These are phyloP conservation scores for Ophiocordyceps robertsii DNA, from an alignment of 2,329 filamentous ascomycete genomes.

Conservation along the genomic window DNA sequence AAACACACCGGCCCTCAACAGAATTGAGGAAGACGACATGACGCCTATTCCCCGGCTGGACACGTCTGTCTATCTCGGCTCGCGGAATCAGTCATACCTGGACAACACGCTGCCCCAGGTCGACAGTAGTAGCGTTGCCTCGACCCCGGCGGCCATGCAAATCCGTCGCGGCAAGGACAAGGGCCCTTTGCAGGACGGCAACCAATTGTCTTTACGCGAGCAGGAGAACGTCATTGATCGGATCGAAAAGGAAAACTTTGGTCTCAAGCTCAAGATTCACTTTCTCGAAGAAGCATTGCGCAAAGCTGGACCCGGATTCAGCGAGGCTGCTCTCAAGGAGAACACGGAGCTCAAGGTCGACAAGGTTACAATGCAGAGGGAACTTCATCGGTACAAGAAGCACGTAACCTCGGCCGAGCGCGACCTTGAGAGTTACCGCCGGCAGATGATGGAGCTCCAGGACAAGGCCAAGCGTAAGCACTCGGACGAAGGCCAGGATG, in stretches of 20 bases:
- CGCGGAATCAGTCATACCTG: conserved; percentile 49
- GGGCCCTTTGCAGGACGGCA: conserved; percentile 68
- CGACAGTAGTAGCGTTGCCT: conserved; percentile 66
- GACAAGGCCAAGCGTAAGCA: conserved; percentile 69
- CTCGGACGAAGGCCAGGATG: conserved; percentile 54
- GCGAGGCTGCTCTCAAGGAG: conserved; percentile 77
- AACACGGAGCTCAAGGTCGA: conserved; percentile 95
- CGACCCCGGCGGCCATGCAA: conserved; percentile 65
- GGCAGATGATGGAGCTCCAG: conserved; percentile 71
- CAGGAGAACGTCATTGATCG: conserved; percentile 93
- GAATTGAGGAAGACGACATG: conserved; percentile 57
- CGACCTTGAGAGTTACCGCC: conserved; percentile 71
- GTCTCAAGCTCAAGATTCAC: conserved; percentile 91
- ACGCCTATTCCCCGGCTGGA: conserved; percentile 63
- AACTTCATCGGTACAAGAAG: conserved; percentile 78
- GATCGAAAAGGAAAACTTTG: conserved; percentile 97
- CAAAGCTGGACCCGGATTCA: conserved; percentile 80
- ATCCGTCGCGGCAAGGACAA: conserved; percentile 49
- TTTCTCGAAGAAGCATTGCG: conserved; percentile 85
- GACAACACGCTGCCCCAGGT: conserved; percentile 63
- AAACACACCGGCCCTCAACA: conserved; percentile 57
- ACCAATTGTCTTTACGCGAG: conserved; percentile 81
- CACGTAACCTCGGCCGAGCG: conserved; percentile 69
- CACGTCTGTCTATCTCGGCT: conserved; percentile 55
- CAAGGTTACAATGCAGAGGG: conserved; percentile 77